Base-by-base conservation (phyloP, 495 filamentous ascomycete species). In the Hyaloscypha bicolor region DNA sequence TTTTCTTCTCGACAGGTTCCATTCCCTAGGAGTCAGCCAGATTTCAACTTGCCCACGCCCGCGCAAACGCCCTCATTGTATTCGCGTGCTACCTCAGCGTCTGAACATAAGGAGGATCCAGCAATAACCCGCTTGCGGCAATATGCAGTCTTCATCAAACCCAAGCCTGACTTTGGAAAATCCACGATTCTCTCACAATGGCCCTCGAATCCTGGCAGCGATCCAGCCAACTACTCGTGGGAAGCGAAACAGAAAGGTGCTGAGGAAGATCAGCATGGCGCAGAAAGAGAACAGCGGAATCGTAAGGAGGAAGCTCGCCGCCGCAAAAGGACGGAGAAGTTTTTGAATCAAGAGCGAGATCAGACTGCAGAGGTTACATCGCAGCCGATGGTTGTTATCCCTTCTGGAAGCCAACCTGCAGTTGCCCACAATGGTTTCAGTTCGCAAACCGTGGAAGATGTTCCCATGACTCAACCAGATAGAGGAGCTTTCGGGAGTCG, bases 391-490 rank as follows among this genome's bases (percentile, higher is more conserved):
- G 56, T 60, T 37, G 1, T 60, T 16, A 62, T 55, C 9, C 64
- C 64, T 8, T 68, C 60, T 55, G 68, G 69, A 21, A 72, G 68
- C 37, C 73, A 75, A 51, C 71, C 73, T n/a, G 60, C 12, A 6
- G 19, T 51, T 51, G 21, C 42, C 55, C 51, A 64, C 31, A 30
- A 56, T 6, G 42, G 14, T 12, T 65, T 63, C 35, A 73, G 71
- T 52, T 73, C 73, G 33, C 73, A 73, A 53, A 32, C 59, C 6
- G 39, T 63, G 16, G 64, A 56, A 37, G 66, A 71, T 42, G 4
- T 75, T 4, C 74, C 71, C 8, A 80, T 79, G 79, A 79, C 76
- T n/a, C 79, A 81, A 67, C 79, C 78, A 33, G 69, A 73, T 31
- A n/a, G 72, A 45, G 79, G 79, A 1, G 9, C 62, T 1, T 80